Evolutionary conservation across 768 basidiomycete genomes (phyloP).

Genomic region (Lactarius tabidus): DNA sequence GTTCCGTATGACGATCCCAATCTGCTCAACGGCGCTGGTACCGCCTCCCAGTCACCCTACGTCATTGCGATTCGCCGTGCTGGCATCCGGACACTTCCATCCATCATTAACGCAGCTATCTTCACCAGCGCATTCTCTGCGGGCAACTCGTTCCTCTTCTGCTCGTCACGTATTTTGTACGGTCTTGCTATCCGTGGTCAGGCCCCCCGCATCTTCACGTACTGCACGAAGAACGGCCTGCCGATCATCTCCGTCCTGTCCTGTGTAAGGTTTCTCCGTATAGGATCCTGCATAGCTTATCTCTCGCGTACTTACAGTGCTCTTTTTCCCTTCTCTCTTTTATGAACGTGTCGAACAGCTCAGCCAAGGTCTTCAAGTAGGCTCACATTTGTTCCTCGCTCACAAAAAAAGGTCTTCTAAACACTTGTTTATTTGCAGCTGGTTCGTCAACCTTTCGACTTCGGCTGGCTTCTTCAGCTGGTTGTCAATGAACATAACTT

Average conservation of each 20-base stretch:
- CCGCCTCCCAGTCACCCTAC: conserved; percentile 78
- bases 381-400: conserved; percentile 17
- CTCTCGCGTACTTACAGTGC: conserved; percentile 29
- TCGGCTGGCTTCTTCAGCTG: conserved; percentile 67
- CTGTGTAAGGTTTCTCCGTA: conserved; percentile 27
- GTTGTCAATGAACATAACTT: conserved; percentile 67
- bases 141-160: conserved; percentile 63
- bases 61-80: conserved; percentile 75
- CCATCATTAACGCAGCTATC: conserved; percentile 68
- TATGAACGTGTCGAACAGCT: conserved; percentile 58
- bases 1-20: conserved; percentile 61
- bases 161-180: conserved; percentile 40
- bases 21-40: conserved; percentile 49
- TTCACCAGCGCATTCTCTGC: conserved; percentile 73
- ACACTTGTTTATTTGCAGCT: conserved; percentile 35
- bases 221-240: conserved; percentile 47
- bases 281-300: not conserved
- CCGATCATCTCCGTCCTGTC: conserved; percentile 39
- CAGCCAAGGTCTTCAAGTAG: conserved; percentile 55
- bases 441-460: conserved; percentile 67
- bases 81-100: conserved; percentile 62
- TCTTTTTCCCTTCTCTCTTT: conserved; percentile 51
- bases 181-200: conserved; percentile 39
- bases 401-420: not conserved
- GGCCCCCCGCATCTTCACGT: conserved; percentile 42